These are phyloP conservation scores for Mycena epipterygia DNA, from an alignment of 768 basidiomycete genomes.

Conservation along the genomic window DNA sequence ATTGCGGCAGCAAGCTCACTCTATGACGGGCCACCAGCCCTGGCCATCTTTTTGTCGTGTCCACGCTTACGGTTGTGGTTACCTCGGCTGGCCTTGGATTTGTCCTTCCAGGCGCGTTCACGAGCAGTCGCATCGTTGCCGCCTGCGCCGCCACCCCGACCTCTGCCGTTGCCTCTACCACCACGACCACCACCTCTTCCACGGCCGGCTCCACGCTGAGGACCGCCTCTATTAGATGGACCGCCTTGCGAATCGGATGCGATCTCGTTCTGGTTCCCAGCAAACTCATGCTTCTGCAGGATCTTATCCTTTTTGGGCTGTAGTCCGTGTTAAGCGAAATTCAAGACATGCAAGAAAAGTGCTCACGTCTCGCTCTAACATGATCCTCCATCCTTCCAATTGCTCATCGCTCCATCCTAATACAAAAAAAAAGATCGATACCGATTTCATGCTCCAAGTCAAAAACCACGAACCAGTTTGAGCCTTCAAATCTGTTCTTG, in stretches of 20 bases:
- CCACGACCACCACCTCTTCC: conserved; percentile 58
- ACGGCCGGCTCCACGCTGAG: conserved; percentile 47
- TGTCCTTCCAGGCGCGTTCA: conserved; percentile 82
- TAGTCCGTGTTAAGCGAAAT: background rate
- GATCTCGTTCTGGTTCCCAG: conserved; percentile 65
- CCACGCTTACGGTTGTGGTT: conserved; percentile 87
- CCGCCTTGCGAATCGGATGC: conserved; percentile 28
- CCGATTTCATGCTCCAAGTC: background rate
- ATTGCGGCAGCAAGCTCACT: background rate
- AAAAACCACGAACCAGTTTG: conserved; percentile 67
- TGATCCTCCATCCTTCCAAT: conserved; percentile 92
- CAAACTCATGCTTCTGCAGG: conserved; percentile 81
- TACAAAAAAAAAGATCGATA: background rate
- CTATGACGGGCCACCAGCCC: conserved; percentile 61
- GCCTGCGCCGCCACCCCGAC: conserved; percentile 51
- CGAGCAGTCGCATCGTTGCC: conserved; percentile 58
- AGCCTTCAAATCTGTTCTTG: conserved; percentile 72
- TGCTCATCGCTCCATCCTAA: conserved; percentile 86
- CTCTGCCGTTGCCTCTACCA: conserved; percentile 53
- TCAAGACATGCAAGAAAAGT: background rate
- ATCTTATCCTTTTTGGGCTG: conserved; percentile 84
- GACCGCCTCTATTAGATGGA: conserved; percentile 12
- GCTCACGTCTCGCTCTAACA: conserved; percentile 91
- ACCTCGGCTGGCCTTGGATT: conserved; percentile 77
- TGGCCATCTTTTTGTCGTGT: conserved; percentile 91